A percentile compares a stretch with the other conserved stretches of the same genome.
phyloP scores from a whole-genome alignment of 2,329 filamentous ascomycete species.

The Fusarium anthophilum region DNA sequence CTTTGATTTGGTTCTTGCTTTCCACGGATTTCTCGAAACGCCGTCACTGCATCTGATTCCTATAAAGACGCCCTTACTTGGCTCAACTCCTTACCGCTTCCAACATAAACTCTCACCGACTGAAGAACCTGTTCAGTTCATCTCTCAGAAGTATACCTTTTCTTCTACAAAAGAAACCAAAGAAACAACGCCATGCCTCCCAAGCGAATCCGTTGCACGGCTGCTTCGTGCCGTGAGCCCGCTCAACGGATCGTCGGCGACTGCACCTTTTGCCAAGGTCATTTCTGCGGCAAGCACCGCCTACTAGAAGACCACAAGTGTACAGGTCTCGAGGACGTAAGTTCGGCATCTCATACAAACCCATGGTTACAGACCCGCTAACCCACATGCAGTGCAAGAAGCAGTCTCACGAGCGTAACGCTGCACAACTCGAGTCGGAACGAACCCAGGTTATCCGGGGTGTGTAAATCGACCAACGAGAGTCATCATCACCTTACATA shows the following conservation, averaged over 20 bases:
- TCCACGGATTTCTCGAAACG: conserved; percentile 20
- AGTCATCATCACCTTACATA: background rate
- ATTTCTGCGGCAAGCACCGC: conserved; percentile 95
- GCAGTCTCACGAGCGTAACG: conserved; percentile 93
- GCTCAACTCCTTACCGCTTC: conserved; percentile 20
- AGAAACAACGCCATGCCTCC: conserved; percentile 63
- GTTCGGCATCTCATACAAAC: conserved; percentile 42
- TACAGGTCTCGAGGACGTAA: conserved; percentile 86
- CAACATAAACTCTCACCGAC: conserved; percentile 23
- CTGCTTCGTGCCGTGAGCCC: conserved; percentile 86
- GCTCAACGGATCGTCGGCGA: conserved; percentile 96
- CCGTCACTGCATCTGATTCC: conserved; percentile 20
- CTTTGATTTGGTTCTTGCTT: conserved; percentile 23
- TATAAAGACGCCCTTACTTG: background rate
- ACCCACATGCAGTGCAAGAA: conserved; percentile 79
- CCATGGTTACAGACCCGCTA: background rate
- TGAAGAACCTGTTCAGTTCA: conserved; percentile 8
- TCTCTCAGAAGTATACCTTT: background rate
- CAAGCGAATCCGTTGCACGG: conserved; percentile 85
- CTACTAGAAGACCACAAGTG: conserved; percentile 96
- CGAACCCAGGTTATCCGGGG: conserved; percentile 94
- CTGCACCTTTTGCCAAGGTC: conserved; percentile 92
- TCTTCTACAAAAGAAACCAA: background rate
- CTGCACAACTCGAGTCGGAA: conserved; percentile 90
- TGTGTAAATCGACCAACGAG: conserved; percentile 62